These are phyloP conservation scores for Thymus quinquecostatus DNA, from an alignment of 257 asterid genomes.

Conservation along the genomic window DNA sequence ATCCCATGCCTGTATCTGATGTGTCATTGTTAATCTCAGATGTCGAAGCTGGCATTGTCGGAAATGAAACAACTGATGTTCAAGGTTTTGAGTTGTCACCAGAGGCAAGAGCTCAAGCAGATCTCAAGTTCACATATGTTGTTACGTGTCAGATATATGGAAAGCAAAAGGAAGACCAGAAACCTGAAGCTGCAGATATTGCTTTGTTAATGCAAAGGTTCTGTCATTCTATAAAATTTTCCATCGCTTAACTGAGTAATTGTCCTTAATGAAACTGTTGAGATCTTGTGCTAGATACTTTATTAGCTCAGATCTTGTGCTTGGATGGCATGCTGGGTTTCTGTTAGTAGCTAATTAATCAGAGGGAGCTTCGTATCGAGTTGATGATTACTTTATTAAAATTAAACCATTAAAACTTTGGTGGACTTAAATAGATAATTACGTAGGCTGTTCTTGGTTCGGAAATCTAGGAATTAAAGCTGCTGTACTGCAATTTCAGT, in stretches of 20 bases:
- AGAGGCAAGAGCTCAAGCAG: conserved; percentile 97
- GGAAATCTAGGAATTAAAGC: conserved; percentile 5
- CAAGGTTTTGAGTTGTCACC: conserved; percentile 92
- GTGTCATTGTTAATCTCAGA: conserved; percentile 45
- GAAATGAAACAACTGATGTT: conserved; percentile 58
- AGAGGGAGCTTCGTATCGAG: not conserved
- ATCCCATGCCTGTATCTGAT: conserved; percentile 27
- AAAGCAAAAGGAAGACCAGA: conserved; percentile 93
- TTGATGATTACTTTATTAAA: not conserved
- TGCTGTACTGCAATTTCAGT: conserved; percentile 4
- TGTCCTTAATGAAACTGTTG: not conserved
- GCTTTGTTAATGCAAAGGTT: conserved; percentile 98
- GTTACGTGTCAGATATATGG: conserved; percentile 99
- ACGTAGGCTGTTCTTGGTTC: conserved; percentile 4
- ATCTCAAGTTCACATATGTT: conserved; percentile 92
- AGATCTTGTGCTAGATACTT: not conserved
- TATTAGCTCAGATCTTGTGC: not conserved
- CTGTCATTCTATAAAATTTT: conserved; percentile 1
- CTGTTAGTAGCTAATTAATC: conserved; percentile 4
- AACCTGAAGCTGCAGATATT: conserved; percentile 98
- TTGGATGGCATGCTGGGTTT: conserved; percentile 12
- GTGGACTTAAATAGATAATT: conserved; percentile 27
- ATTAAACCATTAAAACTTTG: not conserved
- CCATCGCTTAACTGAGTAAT: conserved; percentile 27
- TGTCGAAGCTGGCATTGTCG: conserved; percentile 62